Conservation (phyloP, 495 filamentous ascomycete genomes). For the Trichoderma asperelloides region DNA sequence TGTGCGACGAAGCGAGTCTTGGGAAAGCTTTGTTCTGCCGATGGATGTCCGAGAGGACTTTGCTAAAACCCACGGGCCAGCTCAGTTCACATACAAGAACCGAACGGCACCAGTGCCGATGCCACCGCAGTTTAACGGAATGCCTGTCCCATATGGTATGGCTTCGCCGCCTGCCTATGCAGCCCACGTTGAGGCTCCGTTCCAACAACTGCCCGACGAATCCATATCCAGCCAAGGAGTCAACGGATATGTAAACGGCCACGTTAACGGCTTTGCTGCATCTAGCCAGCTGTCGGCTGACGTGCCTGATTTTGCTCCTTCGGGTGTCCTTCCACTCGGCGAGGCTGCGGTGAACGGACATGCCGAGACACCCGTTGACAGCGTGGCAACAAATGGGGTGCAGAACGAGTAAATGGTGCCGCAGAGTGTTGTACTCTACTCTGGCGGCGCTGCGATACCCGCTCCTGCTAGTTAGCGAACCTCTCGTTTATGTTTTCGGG, state of each 20-base stretch:
- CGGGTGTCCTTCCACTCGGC: slow-evolving; percentile 12
- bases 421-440: neutral
- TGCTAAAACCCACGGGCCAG: slow-evolving; percentile 34
- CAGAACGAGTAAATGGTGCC: neutral
- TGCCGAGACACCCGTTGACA: slow-evolving; percentile 31
- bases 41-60: slow-evolving; percentile 36
- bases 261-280: slow-evolving; percentile 30
- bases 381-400: slow-evolving; percentile 26
- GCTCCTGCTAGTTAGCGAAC: neutral
- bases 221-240: slow-evolving; percentile 6
- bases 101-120: neutral
- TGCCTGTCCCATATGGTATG: slow-evolving; percentile 22
- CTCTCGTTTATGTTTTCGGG: neutral
- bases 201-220: neutral
- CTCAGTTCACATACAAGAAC: slow-evolving; percentile 12
- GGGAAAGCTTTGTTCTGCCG: slow-evolving; percentile 73
- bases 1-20: slow-evolving; percentile 67
- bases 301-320: slow-evolving; percentile 69
- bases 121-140: slow-evolving; percentile 13
- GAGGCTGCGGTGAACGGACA: slow-evolving; percentile 18
- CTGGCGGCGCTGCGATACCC: neutral
- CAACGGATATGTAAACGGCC: slow-evolving; percentile 34
- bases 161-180: slow-evolving; percentile 14
- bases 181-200: neutral
- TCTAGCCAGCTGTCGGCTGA: slow-evolving; percentile 60